These are phyloP conservation scores for Hyaloperonospora brassicae DNA, from an alignment of 352 stramenopile genomes.

Conservation along the genomic window DNA sequence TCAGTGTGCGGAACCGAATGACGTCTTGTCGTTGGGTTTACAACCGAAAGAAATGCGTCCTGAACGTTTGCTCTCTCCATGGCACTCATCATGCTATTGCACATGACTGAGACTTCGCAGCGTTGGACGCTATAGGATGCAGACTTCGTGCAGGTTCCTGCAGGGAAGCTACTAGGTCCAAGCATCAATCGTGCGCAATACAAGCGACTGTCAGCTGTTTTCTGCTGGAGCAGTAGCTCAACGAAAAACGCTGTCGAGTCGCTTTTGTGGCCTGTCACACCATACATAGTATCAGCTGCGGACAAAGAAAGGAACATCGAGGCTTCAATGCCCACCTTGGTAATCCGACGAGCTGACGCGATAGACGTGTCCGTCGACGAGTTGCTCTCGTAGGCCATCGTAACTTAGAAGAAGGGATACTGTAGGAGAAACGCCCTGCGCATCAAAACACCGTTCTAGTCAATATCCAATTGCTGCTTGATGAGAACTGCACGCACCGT, in stretches of 20 bases:
- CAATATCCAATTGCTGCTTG: background rate
- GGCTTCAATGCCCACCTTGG: conserved; percentile 33
- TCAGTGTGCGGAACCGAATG: conserved; percentile 5
- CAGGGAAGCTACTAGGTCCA: conserved; percentile 30
- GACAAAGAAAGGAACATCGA: background rate
- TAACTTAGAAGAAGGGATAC: conserved; percentile 51
- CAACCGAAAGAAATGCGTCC: conserved; percentile 25
- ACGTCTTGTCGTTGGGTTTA: conserved; percentile 20
- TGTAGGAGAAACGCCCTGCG: conserved; percentile 48
- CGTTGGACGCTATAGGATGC: conserved; percentile 44
- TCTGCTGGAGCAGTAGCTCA: conserved; percentile 56
- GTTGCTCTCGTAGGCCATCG: conserved; percentile 36
- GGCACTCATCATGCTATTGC: conserved; percentile 40
- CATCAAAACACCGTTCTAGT: conserved; percentile 7
- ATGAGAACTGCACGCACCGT: conserved; percentile 36
- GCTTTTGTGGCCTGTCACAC: conserved; percentile 44
- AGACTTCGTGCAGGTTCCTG: conserved; percentile 15
- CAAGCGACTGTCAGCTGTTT: conserved; percentile 33
- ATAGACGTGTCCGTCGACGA: conserved; percentile 46
- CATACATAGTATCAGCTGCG: conserved; percentile 4
- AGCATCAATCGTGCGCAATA: conserved; percentile 54
- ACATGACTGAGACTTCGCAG: conserved; percentile 45
- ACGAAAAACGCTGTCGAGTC: conserved; percentile 39
- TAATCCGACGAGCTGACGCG: conserved; percentile 53
- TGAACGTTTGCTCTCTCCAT: conserved; percentile 15